A percentile compares a stretch with the other conserved stretches of the same genome.
phyloP scores from a whole-genome alignment of 1,284 basidiomycete genomes.

The Ganoderma sinense region DNA sequence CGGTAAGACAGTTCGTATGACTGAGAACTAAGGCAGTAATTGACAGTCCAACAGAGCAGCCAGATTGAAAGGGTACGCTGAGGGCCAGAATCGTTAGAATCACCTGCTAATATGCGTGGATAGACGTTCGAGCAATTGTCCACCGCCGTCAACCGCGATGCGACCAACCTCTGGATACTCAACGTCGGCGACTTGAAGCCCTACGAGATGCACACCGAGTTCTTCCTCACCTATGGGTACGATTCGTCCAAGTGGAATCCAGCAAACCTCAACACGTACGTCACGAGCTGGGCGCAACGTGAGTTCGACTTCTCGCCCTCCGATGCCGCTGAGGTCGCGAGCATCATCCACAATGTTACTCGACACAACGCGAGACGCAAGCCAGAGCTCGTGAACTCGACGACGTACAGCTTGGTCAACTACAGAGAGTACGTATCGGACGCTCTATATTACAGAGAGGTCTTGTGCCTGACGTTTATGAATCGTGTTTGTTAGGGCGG shows the following conservation, averaged over 20 bases:
- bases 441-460: slow-evolving; percentile 2
- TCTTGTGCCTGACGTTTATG: background rate
- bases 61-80: slow-evolving; percentile 39
- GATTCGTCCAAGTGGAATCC: slow-evolving; percentile 60
- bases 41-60: slow-evolving; percentile 26
- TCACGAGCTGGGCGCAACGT: slow-evolving; percentile 65
- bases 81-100: background rate
- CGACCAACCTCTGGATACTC: slow-evolving; percentile 64
- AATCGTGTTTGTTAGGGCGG: slow-evolving; percentile 52
- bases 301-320: slow-evolving; percentile 62
- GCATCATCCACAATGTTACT: slow-evolving; percentile 66
- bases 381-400: slow-evolving; percentile 70
- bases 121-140: slow-evolving; percentile 70
- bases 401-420: slow-evolving; percentile 68
- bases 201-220: slow-evolving; percentile 75
- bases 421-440: slow-evolving; percentile 67
- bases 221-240: slow-evolving; percentile 72
- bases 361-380: slow-evolving; percentile 69
- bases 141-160: slow-evolving; percentile 63
- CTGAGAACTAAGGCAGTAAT: background rate
- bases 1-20: slow-evolving; percentile 40
- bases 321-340: slow-evolving; percentile 51
- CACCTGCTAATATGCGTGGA: background rate
- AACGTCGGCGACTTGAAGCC: slow-evolving; percentile 80
- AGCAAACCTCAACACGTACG: slow-evolving; percentile 61